Evolutionary conservation across 164 flowering plant genomes (phyloP), one percentile per base, ranked within the genome.

Genomic region (Magnolia kwangsiensis): DNA sequence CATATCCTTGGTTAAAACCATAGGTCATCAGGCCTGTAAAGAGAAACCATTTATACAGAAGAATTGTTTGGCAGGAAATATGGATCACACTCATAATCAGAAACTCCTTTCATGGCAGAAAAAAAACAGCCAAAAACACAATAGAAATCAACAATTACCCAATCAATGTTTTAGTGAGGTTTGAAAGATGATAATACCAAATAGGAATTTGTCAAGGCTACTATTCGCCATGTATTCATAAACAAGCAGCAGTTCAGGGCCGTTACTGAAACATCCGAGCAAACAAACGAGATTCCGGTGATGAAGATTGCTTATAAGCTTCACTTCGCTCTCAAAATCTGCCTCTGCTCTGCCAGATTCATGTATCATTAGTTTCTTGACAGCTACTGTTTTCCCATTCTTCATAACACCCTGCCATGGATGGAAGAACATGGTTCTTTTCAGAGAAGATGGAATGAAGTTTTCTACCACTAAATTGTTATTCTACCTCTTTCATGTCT

Each of bases 271-370:
- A 72, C 88, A 88, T 1, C 92, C 92, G 51, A 89, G 87, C 24
- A 85, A 87, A 11, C 89, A 87, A 50, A 88, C 63, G n/a, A 89
- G 87, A 67, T 89, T 88, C 24, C 91, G 81, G 51, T 88, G 90
- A 78, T 84, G 90, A 67, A 87, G 86, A 72, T 89, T 89, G 73
- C 92, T 85, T 68, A 89, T 86, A 19, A 89, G 88, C 81, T 75
- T 88, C 45, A 88, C 91, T 82, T 88, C 92, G 24, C 74, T 82
- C 21, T 81, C 86, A 51, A 86, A 88, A 50, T 85, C 82, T 51
- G 77, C 80, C 67, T 84, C 78, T 31, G 80, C 85, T 75, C 79
- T 83, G 23, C 63, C 50, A 3, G 88, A 78, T 59, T 79, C 77
- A 9, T 72, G 73, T 45, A 89, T 69, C 21, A 75, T 69, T 8